Evolutionary conservation across 139 green algal species (phyloP), one percentile per base, ranked within the genome.

Genomic region (Penium margaritaceum): DNA sequence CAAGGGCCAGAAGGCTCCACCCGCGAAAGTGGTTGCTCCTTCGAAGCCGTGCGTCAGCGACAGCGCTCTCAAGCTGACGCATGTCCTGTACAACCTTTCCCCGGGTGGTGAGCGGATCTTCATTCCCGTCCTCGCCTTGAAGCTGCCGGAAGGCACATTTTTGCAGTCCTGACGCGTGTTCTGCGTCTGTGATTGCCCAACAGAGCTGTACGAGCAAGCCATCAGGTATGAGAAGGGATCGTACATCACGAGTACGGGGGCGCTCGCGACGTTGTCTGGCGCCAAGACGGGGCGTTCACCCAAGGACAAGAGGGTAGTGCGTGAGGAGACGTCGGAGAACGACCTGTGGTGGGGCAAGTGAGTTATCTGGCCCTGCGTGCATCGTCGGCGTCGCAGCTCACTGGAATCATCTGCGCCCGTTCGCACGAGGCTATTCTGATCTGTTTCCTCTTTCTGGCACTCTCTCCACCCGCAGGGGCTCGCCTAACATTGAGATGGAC

Each of bases 251-350:
- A 82, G 76, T 24, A 81, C 38, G 12, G 91, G 91, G 17, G 91
- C 91, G 0, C 70, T 96, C 24, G 84, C 87, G 5, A 89, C 89
- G 6, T 79, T 89, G 39, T 92, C 87, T 37, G 90, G 90, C 30
- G 87, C 86, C 30, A 96, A 94, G 84, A 96, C 91, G 53, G 91
- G 92, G 3, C 89, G 92, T 33, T 91, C 81, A 39, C 92, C 92
- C 53, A 89, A 88, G 38, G 92, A 97, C 89, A 97, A 96, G 89
- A 88, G 91, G 43, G 85, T 98, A 6, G 90, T 97, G 66, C 82
- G 85, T 4, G 89, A 97, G 27, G 63, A 62, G 15, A 57, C n/a
- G 41, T 66, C 61, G 17, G 5, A 53, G 61, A 36, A 69, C 39
- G 75, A 83, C 43, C 27, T 83, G 61, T 83, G 76, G 76, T 83